These are phyloP conservation scores for Sistotremastrum niveocremeum DNA, from an alignment of 768 basidiomycete species.

Conservation along the genomic window DNA sequence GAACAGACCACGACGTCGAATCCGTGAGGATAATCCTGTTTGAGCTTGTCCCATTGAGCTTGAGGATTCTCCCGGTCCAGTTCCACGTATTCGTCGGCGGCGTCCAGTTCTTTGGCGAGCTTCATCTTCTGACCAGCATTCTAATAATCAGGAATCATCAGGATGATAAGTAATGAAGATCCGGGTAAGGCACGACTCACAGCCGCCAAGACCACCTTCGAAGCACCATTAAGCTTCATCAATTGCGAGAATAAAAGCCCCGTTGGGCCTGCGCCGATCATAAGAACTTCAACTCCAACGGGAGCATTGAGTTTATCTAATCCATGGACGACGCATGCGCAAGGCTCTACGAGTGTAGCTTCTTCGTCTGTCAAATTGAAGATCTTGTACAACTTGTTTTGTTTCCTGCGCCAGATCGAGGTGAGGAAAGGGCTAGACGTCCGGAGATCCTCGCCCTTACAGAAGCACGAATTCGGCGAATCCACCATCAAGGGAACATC, in stretches of 20 bases:
- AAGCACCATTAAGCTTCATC: slow-evolving; percentile 75
- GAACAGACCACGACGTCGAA: slow-evolving; percentile 62
- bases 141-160: slow-evolving; percentile 5
- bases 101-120: slow-evolving; percentile 65
- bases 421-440: too few species aligned
- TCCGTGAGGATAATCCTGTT: slow-evolving; percentile 71
- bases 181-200: background rate
- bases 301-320: slow-evolving; percentile 76
- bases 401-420: slow-evolving; percentile 25
- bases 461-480: slow-evolving; percentile 84
- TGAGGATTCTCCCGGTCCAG: slow-evolving; percentile 64
- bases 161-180: background rate
- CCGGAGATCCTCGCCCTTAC: slow-evolving; percentile 26
- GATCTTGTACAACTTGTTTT: slow-evolving; percentile 77
- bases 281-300: slow-evolving; percentile 72
- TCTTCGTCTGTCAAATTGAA: slow-evolving; percentile 81
- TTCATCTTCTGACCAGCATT: slow-evolving; percentile 89
- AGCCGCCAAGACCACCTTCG: slow-evolving; percentile 68
- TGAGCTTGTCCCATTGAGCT: slow-evolving; percentile 69
- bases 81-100: slow-evolving; percentile 77
- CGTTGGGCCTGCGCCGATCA: slow-evolving; percentile 85
- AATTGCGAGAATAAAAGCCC: slow-evolving; percentile 85
- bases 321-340: slow-evolving; percentile 84
- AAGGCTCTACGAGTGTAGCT: slow-evolving; percentile 78
- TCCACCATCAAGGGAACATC: slow-evolving; percentile 71